phyloP scores from a whole-genome alignment of 1,284 basidiomycete genomes.

The Neolentinus lepideus region DNA sequence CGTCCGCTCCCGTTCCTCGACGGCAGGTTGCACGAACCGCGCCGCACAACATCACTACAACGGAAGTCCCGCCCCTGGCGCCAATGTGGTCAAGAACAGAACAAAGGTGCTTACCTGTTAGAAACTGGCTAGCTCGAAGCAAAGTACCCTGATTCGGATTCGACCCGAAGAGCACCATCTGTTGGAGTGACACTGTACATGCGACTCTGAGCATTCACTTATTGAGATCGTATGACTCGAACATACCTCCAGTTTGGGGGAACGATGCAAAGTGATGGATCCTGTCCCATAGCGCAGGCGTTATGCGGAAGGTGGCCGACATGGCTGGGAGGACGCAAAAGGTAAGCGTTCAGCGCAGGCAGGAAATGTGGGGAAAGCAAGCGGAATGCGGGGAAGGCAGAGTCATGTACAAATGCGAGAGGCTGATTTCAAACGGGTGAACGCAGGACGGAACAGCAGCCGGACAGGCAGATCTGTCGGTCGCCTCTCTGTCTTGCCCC shows the following conservation, averaged over 20 bases:
- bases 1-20: no score
- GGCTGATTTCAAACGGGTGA: not conserved
- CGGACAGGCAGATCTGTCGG: not conserved
- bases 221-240: conserved; percentile 1
- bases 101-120: conserved; percentile 45
- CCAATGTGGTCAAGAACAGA: not conserved
- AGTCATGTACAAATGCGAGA: not conserved
- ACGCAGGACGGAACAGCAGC: not conserved
- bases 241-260: conserved; percentile 83
- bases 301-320: conserved; percentile 51
- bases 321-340: not conserved
- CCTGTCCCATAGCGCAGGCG: conserved; percentile 82
- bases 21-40: no score
- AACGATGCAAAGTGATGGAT: conserved; percentile 94
- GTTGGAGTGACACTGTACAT: conserved; percentile 77
- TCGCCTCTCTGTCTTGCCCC: not conserved
- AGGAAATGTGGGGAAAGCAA: not conserved
- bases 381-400: not conserved
- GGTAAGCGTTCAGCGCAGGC: not conserved
- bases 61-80: no score
- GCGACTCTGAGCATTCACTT: not conserved
- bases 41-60: no score
- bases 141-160: conserved; percentile 84
- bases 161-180: conserved; percentile 87
- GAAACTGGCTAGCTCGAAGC: conserved; percentile 81